phyloP scores from a whole-genome alignment of 192 early-diverging fungal genomes.

The Mortierella alpina region DNA sequence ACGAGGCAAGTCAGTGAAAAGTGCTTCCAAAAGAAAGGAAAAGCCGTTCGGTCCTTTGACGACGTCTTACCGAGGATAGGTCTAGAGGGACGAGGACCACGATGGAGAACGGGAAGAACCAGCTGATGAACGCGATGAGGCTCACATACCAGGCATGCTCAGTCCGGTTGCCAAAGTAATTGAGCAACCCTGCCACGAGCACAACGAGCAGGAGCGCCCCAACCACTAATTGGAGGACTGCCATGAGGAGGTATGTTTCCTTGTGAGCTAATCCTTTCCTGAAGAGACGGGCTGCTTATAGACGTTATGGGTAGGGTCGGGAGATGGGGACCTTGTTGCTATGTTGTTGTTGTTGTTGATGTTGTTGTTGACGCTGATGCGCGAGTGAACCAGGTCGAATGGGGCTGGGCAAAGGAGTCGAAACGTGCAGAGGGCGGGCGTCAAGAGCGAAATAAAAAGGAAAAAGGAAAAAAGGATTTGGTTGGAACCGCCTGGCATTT shows the following conservation, averaged over 20 bases:
- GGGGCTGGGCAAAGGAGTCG: too few relatives aligned
- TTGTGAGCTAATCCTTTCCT: too few relatives aligned
- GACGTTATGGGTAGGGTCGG: too few relatives aligned
- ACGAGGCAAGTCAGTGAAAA: background rate
- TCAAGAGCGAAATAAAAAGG: too few relatives aligned
- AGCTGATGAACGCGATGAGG: slow-evolving; percentile 76
- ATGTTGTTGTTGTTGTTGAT: background rate
- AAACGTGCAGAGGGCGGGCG: too few relatives aligned
- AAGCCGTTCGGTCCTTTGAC: background rate
- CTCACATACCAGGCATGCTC: slow-evolving; percentile 89
- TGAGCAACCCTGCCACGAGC: slow-evolving; percentile 69
- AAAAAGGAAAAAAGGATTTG: background rate
- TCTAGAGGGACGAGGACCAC: slow-evolving; percentile 91
- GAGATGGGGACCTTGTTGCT: background rate
- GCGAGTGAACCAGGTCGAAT: too few relatives aligned
- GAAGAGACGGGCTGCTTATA: too few relatives aligned
- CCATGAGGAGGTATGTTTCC: slow-evolving; percentile 4
- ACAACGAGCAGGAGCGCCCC: slow-evolving; percentile 65
- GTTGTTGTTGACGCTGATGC: background rate
- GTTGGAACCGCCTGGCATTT: too few relatives aligned
- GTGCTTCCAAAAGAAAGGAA: background rate
- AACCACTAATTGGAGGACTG: slow-evolving; percentile 53
- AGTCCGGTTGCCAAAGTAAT: slow-evolving; percentile 82
- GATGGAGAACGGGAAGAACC: slow-evolving; percentile 93
- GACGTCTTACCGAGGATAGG: slow-evolving; percentile 72